Evolutionary conservation across 2,329 filamentous ascomycete species (phyloP), one percentile per base, ranked within the genome.

Genomic region (Verticillium isaacii): DNA sequence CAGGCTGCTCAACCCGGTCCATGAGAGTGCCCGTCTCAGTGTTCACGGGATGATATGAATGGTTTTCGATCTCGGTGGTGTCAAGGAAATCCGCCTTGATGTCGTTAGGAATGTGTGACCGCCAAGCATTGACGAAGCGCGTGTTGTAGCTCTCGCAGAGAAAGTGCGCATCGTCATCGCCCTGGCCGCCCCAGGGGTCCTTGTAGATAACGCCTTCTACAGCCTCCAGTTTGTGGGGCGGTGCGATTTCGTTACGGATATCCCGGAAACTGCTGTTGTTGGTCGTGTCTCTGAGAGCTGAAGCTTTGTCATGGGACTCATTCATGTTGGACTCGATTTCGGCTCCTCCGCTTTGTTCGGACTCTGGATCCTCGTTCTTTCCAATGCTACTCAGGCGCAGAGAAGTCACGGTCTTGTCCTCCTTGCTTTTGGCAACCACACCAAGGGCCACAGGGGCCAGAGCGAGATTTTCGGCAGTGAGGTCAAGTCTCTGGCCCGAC

Each of bases 1-100:
- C 64, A 1, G 77, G 74, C 12, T 77, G 71, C 0, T 68, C 37
- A 1, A 79, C 45, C 0, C 74, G 74, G 0, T 66, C 52, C 17
- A 78, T 36, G 5, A 80, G 64, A 4, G 60, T 9, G 3, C 79
- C 79, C 0, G 69, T 75, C 1, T 55, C 23, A 0, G 78, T 69
- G 57, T 82, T 67, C 2, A 82, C 67, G 19, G 78, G 79, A 25
- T 69, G 69, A 2, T 61, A 25, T 54, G 62, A 67, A 63, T 69
- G 66, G 58, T 65, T 60, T 37, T 63, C 57, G 61, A 62, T 64
- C 63, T 61, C n/a, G 37, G 14, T 6, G 15, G 37, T 14, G 0
- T 59, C n/a, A 52, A 60, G 15, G 36, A 60, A 19, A 25, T 50
- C 11, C 4, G 36, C 36, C 11, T 11, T 29, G 36, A 41, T n/a